phyloP scores from a whole-genome alignment of 2,329 filamentous ascomycete species.

The Fusarium sp. region DNA sequence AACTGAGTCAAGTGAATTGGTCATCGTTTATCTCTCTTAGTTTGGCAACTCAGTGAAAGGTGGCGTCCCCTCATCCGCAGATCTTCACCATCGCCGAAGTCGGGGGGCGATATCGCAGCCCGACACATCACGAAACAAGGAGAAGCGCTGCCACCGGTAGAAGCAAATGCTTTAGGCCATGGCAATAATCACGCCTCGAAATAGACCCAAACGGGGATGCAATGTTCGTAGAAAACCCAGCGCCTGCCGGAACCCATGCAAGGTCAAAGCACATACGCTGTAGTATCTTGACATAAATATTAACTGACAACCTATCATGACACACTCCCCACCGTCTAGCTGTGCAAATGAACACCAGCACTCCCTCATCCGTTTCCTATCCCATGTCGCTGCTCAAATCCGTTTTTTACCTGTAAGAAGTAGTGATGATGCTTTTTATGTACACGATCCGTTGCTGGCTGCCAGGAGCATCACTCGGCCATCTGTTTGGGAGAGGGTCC shows the following conservation, averaged over 20 bases:
- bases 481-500: constrained; percentile 4
- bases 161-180: neutral
- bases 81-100: constrained; percentile 13
- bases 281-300: constrained; percentile 41
- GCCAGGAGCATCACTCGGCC: constrained; percentile 13
- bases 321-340: constrained; percentile 45
- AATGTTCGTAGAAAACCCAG: constrained; percentile 15
- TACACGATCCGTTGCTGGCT: constrained; percentile 43
- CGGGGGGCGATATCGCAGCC: constrained; percentile 17
- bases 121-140: neutral
- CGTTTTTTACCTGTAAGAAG: constrained; percentile 32
- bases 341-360: constrained; percentile 31
- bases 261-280: constrained; percentile 25
- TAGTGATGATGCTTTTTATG: constrained; percentile 48
- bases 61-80: constrained; percentile 3
- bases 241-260: constrained; percentile 2
- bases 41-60: neutral
- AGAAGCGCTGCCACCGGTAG: neutral
- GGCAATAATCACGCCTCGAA: too few relatives aligned
- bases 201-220: too few relatives aligned
- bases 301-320: constrained; percentile 46
- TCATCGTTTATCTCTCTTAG: neutral
- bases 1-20: neutral
- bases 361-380: constrained; percentile 22
- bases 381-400: constrained; percentile 31